Evolutionary conservation across 345 rosid genomes (phyloP), one percentile per base, ranked within the genome.

Genomic region (Geranium rotundifolium): DNA sequence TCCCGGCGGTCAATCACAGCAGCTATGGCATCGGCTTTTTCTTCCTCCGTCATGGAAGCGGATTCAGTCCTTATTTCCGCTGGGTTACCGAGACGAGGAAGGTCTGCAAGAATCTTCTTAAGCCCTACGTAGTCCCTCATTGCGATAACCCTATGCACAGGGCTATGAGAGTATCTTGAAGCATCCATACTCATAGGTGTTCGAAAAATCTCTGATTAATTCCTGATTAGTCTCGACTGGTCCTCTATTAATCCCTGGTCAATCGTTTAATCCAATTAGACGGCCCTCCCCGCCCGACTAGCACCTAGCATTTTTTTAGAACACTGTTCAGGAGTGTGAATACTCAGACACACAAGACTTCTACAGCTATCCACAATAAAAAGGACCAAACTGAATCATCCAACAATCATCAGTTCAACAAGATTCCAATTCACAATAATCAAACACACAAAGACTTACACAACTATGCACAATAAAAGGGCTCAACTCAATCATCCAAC

Each of bases 111-210:
- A 61, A 93, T 80, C 76, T 71, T 74, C 76, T 71, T 80, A 60
- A 93, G 90, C 72, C 72, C 64, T 19, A 76, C 79, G 69, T 87
- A 80, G 77, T 93, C 96, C 75, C 76, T 90, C n/a, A 67, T 68
- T 54, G 77, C 82, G 63, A 88, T 76, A 12, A 95, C 97, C 80
- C 69, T 84, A 68, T 93, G 99, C 31, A 82, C 90, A 19, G 90
- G 81, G 71, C 99, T 93, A 69, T 88, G 89, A 23, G 76, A 72
- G 78, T 87, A 93, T 77, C 79, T 90, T 13, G 85, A 80, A 76
- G 82, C 81, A 79, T 93, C 99, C 31, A 87, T 56, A 64, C 82
- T 87, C 63, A 90, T 84, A 97, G 90, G 90, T 70, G n/a, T n/a
- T n/a, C n/a, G n/a, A n/a, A 71, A 83, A n/a, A n/a, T n/a, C n/a